Evolutionary conservation across 2,329 filamentous ascomycete genomes (phyloP), one percentile per base, ranked within the genome.

Genomic region (Tolypocladium inflatum): DNA sequence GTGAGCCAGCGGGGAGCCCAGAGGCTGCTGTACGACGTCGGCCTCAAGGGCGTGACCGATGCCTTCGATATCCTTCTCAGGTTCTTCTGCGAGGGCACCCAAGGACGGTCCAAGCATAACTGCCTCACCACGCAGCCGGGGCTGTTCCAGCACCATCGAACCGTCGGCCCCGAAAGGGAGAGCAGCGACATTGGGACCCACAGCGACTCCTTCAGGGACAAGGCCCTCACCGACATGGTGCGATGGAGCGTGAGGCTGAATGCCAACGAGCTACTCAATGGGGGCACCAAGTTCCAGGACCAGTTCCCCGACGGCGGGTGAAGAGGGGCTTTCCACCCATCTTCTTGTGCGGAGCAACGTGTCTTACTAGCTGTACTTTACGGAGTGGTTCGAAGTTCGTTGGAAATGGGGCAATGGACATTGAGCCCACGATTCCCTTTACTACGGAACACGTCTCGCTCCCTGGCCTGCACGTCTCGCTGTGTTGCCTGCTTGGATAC

Each of bases 141-240:
- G 37, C 64, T 81, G 3, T 78, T 82, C 63, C 71, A 77, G n/a
- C 75, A 78, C 19, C 75, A 79, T 60, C 68, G 74, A 2, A 64
- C 72, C 0, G 70, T 70, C 0, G 79, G 78, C 1, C 64, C 65
- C 1, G 66, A 63, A 45, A 65, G 57, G 10, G 61, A 64, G 2
- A 65, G 64, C 45, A 77, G 74, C 56, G 71, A 78, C 52, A 77
- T 77, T 45, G 64, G 64, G 1, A 61, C 70, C 4, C 67, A 74
- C 33, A 68, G 64, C 0, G 66, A 65, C 0, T 70, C 65, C 1
- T 70, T 63, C 23, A 66, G 68, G 50, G 66, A 71, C 0, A 60
- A 61, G 21, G 64, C 65, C 7, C 58, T 61, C 50, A 76, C 73
- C 0, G 65, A 69, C 33, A 72, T 74, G 59, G 58, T 77, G 2